Evolutionary conservation across 805 yeast species (phyloP).

Genomic region (Diddensiella transvaalensis): DNA sequence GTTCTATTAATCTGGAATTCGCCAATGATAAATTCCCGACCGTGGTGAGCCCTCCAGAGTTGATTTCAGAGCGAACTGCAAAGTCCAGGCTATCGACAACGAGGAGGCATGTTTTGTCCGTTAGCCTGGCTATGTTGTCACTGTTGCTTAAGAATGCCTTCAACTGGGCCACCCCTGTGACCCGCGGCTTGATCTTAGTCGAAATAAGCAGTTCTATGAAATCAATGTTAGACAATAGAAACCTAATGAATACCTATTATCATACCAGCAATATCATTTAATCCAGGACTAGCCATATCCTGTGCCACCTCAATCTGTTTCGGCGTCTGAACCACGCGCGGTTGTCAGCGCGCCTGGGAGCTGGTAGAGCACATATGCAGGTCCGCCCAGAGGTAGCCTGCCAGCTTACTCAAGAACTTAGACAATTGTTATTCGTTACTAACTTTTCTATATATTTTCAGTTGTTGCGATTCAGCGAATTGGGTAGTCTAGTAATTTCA

Average conservation of each 20-base stretch:
- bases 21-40: neutral
- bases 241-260: neutral
- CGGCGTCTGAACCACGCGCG: too few relatives aligned
- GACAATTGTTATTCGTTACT: too few relatives aligned
- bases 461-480: too few relatives aligned
- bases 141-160: conserved; percentile 4
- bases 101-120: neutral
- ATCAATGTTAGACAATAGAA: neutral
- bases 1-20: conserved; percentile 13
- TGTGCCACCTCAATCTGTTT: too few relatives aligned
- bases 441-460: too few relatives aligned
- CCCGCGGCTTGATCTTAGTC: conserved; percentile 1
- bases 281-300: neutral
- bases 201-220: conserved; percentile 8
- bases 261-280: neutral
- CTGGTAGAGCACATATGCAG: too few relatives aligned
- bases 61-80: neutral
- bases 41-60: neutral
- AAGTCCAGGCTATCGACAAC: neutral
- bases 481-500: conserved; percentile 31
- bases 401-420: too few relatives aligned
- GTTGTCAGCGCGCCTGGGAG: too few relatives aligned
- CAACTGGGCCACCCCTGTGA: conserved; percentile 7
- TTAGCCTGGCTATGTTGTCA: neutral
- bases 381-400: too few relatives aligned